Base-by-base conservation (phyloP, 2,329 filamentous ascomycete genomes). In the Cordyceps javanica region DNA sequence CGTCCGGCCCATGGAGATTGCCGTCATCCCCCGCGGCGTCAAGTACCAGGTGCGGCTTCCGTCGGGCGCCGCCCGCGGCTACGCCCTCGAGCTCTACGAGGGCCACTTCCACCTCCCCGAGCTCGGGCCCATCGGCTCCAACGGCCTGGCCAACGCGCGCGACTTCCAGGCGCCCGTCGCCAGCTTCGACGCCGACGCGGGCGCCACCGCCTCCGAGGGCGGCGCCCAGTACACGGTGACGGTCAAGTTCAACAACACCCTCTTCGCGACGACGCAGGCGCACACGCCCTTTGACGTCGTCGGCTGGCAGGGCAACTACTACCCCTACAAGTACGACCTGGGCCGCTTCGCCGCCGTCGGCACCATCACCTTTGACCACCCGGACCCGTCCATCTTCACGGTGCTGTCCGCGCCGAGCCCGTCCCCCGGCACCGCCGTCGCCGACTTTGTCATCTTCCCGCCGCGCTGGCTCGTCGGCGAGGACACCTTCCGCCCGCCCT, bases 251-350 rank as follows among this genome's bases (percentile, higher is more conserved):
- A 83, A 84, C 67, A 85, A 87, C 62, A 75, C 78, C 48, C 80
- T 90, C 52, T 91, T 89, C 72, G 73, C 75, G 38, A 85, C 85
- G 7, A 76, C 69, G 42, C 88, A 91, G 71, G 69, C 77, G 11
- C 89, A 91, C 68, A 87, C 85, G 0, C 88, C 89, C 0, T 92
- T 91, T 65, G 88, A 92, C 64, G 82, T 92, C 0, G 88, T 91
- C 3, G 87, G 85, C 3, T 92, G 88, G 88, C 88, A 92, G 67
- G 89, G 89, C 45, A 88, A 84, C 61, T 91, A 91, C 72, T 87
- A 88, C 60, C 89, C 89, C 0, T 90, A 85, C 79, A 92, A 92
- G 72, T 92, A 92, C 73, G 89, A 91, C 65, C 79, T 92, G 1
- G 87, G 86, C 26, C 83, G 87, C 32, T 92, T 91, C 77, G 88